Base-by-base conservation (phyloP, 495 filamentous ascomycete genomes). In the Aspergillus panamensis region DNA sequence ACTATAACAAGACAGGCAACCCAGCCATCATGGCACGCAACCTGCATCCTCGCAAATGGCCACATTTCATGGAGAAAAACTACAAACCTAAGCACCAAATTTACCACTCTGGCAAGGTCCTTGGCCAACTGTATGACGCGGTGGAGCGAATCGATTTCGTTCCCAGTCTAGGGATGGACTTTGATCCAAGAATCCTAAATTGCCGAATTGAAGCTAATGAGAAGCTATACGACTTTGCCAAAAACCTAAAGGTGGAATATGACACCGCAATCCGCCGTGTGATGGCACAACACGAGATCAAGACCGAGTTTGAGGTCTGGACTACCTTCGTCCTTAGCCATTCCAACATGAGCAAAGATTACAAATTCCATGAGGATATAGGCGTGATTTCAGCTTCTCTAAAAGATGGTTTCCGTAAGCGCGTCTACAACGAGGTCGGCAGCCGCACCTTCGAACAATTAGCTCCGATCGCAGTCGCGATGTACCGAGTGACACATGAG, bases 301-400 rank as follows among this genome's bases (percentile, higher is more conserved):
- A 73, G 13, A 96, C 89, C 12, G 94, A 99, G 64, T 97, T 96
- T 51, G 95, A 99, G 69, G 79, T 93, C 3, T 96, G 84, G 84
- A 87, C 91, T 0, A 84, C 86, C 2, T 97, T 96, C 65, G 84
- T 92, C 3, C 74, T 97, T 39, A 77, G 78, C 8, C 89, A 89
- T 62, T 84, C 85, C 8, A 75, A 78, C 5, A 77, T 83, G 17
- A 80, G 77, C 25, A 80, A 81, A 10, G 88, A 92, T 55, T 97
- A 95, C 73, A 96, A 91, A 58, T 81, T 94, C 53, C 86, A 91
- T 39, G 92, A 97, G 67, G 86, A 87, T 16, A 82, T 97, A 17
- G 89, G 85, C 0, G 71, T 73, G 2, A 81, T 91, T n/a, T 77
- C 87, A 0, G 66, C 70, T 0, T 73, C 74, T 2, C 76, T 96